Base-by-base conservation (phyloP, 2,329 filamentous ascomycete genomes). In the Aspergillus sp. region DNA sequence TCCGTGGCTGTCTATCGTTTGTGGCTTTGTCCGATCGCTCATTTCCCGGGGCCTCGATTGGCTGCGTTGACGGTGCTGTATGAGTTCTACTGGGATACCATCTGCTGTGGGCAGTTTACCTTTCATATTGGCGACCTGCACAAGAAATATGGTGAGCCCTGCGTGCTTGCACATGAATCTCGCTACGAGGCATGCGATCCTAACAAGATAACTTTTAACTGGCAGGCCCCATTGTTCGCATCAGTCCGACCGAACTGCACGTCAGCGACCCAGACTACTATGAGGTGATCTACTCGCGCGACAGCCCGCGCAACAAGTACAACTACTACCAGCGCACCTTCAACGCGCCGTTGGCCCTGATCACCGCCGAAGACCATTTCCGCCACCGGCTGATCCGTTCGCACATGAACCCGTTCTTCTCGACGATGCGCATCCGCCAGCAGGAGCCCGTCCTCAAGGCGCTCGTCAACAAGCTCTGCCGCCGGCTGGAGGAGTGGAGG, bases 371-470 rank as follows among this genome's bases (percentile, higher is more conserved):
- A 45, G 63, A 70, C 47, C 62, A 70, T 52, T 59, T 58, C 19
- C 64, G 58, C 13, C 71, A 72, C 54, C 67, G 69, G 2, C 55
- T 66, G 11, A 57, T 64, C 4, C 62, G 70, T 6, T 62, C 66
- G 31, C 61, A 67, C 13, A 67, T 72, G 60, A 71, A 65, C 49
- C 67, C 68, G 4, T 72, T 65, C 61, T 73, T 72, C 58, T 69
- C 69, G 3, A 62, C 56, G 31, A 47, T 54, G 23, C 61, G 65
- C 14, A 68, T 71, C 23, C 57, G 59, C 10, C 48, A 58, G 13
- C 53, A 62, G 4, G 62, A 67, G 23, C 60, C 64, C 0, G 52
- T 59, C 41, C 50, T 68, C 13, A 60, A 58, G 1, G 17, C 16
- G 10, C 58, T 66, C 29, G 52, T 66, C 1, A 52, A 64, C 29